Percentiles rank a stretch among this genome's conserved stretches.
phyloP scores from a whole-genome alignment of 106 monocot species.

The Gastrodia elata region DNA sequence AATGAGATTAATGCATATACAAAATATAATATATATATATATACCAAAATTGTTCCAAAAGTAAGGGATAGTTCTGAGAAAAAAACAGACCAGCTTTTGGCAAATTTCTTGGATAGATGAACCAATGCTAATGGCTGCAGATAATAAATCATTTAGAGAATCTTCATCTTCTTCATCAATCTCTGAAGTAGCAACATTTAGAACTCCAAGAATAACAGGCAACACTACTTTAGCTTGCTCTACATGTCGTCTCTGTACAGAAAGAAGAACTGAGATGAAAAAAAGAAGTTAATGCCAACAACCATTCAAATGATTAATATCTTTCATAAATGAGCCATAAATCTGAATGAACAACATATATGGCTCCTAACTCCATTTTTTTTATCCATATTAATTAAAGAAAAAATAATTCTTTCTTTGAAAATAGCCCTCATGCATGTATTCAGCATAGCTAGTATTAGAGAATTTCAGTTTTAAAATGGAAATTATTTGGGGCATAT shows the following conservation, averaged over 20 bases:
- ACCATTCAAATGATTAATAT: not conserved
- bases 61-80: not conserved
- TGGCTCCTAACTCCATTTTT: not conserved
- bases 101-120: constrained; percentile 57
- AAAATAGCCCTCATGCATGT: not conserved
- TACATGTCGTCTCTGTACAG: constrained; percentile 61
- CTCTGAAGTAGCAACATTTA: constrained; percentile 27
- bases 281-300: constrained; percentile 5
- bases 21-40: not conserved
- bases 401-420: not conserved
- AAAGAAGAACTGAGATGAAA: constrained; percentile 44
- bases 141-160: constrained; percentile 28
- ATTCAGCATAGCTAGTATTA: not conserved
- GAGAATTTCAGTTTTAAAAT: not conserved
- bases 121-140: constrained; percentile 42
- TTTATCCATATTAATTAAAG: not conserved
- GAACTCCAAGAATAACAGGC: constrained; percentile 57
- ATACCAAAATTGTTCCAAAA: constrained; percentile 5
- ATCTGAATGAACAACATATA: constrained; percentile 1
- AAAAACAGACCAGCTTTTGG: constrained; percentile 49
- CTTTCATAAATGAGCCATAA: not conserved
- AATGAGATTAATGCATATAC: not conserved
- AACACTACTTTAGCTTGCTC: constrained; percentile 73
- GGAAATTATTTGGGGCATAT: not conserved
- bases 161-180: constrained; percentile 34